Evolutionary conservation across 2,329 filamentous ascomycete species (phyloP).

Genomic region (Penicillium freii): DNA sequence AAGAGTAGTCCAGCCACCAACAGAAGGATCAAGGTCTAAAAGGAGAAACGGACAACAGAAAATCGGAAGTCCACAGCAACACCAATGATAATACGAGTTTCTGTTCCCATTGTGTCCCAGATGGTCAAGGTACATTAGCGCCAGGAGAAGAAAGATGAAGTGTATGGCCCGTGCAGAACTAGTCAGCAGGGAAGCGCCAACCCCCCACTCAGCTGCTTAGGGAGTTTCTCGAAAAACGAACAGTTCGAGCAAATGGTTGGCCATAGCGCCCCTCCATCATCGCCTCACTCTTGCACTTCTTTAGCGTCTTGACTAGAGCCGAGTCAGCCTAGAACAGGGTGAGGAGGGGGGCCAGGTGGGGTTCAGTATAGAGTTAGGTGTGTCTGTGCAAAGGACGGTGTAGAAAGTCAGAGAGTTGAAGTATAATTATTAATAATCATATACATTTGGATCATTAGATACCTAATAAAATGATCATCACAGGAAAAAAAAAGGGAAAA

Average conservation of each 20-base stretch:
- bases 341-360: background rate
- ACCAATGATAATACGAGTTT: background rate
- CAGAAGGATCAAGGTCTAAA: background rate
- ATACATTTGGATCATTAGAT: background rate
- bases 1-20: constrained; percentile 2
- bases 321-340: constrained; percentile 1
- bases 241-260: constrained; percentile 11
- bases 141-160: constrained; percentile 13
- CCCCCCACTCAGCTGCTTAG: background rate
- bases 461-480: background rate
- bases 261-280: constrained; percentile 13
- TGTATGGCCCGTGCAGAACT: constrained; percentile 10
- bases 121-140: constrained; percentile 10
- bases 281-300: constrained; percentile 5
- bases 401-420: background rate
- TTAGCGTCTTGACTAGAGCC: constrained; percentile 7
- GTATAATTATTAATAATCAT: background rate
- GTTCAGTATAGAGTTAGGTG: background rate
- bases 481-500: background rate
- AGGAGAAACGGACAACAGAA: background rate
- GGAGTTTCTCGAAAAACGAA: constrained; percentile 8
- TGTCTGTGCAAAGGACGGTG: constrained; percentile 7
- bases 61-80: background rate
- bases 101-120: background rate
- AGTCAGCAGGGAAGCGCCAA: constrained; percentile 7